phyloP scores from a whole-genome alignment of 73 alveolate species.

The Tetrahymena thermophila region DNA sequence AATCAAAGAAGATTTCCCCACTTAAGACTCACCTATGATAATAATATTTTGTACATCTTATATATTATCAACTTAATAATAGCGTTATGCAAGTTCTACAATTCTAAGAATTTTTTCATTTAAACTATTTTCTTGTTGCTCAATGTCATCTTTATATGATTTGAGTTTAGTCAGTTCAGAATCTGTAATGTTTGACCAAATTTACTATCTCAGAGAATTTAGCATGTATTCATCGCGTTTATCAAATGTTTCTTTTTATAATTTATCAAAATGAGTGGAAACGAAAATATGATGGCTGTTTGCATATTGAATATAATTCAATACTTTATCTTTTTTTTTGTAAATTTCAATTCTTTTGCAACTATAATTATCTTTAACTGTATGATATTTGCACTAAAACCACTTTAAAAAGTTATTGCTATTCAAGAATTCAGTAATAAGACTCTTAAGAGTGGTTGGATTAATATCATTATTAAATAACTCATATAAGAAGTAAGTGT shows the following conservation, averaged over 20 bases:
- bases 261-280: too few species aligned
- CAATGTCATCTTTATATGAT: too few species aligned
- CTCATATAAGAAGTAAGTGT: neutral
- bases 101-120: too few species aligned
- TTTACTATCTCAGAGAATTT: too few species aligned
- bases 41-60: too few species aligned
- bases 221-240: too few species aligned
- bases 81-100: neutral
- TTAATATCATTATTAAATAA: too few species aligned
- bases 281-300: neutral
- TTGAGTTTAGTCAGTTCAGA: too few species aligned
- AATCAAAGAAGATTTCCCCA: neutral
- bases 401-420: neutral
- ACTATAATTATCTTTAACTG: neutral
- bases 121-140: neutral
- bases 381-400: neutral
- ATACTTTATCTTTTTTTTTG: neutral
- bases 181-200: neutral
- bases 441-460: too few species aligned
- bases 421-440: neutral
- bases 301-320: neutral
- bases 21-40: neutral
- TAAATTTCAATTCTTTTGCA: neutral
- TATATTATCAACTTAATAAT: too few species aligned
- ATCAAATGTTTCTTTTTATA: neutral